phyloP scores from a whole-genome alignment of 2,329 filamentous ascomycete species.

The Stagonosporopsis rhizophila region DNA sequence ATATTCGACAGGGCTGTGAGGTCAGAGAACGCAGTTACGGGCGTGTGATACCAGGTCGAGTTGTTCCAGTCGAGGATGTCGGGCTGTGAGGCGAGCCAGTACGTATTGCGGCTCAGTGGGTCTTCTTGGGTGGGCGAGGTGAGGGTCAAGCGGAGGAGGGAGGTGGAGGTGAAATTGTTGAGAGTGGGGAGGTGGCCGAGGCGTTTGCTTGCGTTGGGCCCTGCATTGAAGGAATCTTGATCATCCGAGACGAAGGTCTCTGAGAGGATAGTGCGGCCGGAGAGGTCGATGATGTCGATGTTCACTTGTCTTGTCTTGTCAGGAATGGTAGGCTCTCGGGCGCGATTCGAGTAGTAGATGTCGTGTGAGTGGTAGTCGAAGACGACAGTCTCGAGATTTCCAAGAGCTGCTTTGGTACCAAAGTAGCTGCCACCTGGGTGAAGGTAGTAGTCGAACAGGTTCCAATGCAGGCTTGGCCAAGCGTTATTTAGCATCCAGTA shows the following conservation, averaged over 20 bases:
- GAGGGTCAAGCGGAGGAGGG: constrained; percentile 61
- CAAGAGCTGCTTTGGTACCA: constrained; percentile 60
- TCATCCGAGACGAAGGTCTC: background rate
- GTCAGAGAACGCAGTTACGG: constrained; percentile 60
- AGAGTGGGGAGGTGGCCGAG: constrained; percentile 29
- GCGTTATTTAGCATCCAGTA: constrained; percentile 74
- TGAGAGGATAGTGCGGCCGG: constrained; percentile 50
- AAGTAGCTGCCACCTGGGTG: constrained; percentile 66
- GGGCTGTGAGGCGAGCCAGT: constrained; percentile 60
- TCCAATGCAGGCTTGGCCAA: constrained; percentile 71
- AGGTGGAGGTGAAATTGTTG: constrained; percentile 51
- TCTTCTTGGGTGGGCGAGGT: constrained; percentile 6
- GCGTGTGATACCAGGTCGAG: constrained; percentile 67
- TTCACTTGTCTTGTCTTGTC: constrained; percentile 50
- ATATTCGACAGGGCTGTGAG: constrained; percentile 54
- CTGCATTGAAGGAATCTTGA: constrained; percentile 35
- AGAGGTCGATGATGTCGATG: constrained; percentile 59
- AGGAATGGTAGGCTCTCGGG: background rate
- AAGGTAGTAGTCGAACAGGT: constrained; percentile 69
- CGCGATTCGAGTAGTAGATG: constrained; percentile 64
- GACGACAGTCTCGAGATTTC: constrained; percentile 59
- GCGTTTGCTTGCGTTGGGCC: constrained; percentile 52
- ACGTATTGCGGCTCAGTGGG: constrained; percentile 64
- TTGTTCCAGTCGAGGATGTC: constrained; percentile 64
- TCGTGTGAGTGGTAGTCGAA: constrained; percentile 60